Evolutionary conservation across 768 basidiomycete genomes (phyloP), one percentile per base, ranked within the genome.

Genomic region (Tephrocybe sp.): DNA sequence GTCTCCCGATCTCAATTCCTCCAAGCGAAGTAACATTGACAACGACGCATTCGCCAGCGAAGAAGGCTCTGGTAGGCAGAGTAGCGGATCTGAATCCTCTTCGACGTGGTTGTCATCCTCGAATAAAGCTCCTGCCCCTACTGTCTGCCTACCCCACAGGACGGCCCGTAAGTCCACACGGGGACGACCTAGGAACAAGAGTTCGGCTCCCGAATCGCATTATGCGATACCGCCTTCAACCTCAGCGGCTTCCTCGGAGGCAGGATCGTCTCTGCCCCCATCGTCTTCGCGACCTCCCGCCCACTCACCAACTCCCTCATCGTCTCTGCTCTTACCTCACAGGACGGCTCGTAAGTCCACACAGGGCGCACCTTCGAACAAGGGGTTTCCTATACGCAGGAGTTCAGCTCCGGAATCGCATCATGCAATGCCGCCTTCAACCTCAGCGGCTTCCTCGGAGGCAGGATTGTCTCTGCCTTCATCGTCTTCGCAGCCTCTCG

Each of bases 301-400:
- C 2, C 15, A n/a, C 24, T 21, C 18, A 9, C 35, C 31, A 27
- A 6, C 26, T 9, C 24, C 32, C 5, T 13, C 41, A 6, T 11
- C 13, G 8, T 9, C 1, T 21, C 16, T 48, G 5, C 13, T 6
- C 5, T 25, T 56, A 9, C 44, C 43, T 21, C 47, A 37, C 13
- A 49, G 54, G n/a, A 56, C 31, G 2, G 54, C 47, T 16, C 47
- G 51, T 3, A 56, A 56, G 40, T 52, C 54, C 28, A 32, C 40
- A 9, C 30, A 44, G 25, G 27, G 39, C 3, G 28, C 49, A 25
- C 6, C n/a, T 6, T 34, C 4, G 18, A 19, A 24, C 6, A 35
- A 19, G n/a, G n/a, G n/a, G n/a, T n/a, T n/a, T n/a, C n/a, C n/a
- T n/a, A n/a, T n/a, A n/a, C n/a, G n/a, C n/a, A n/a, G n/a, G 24